Conservation (phyloP, 805 yeast species). For the Cyberlindnera euphorbiae region DNA sequence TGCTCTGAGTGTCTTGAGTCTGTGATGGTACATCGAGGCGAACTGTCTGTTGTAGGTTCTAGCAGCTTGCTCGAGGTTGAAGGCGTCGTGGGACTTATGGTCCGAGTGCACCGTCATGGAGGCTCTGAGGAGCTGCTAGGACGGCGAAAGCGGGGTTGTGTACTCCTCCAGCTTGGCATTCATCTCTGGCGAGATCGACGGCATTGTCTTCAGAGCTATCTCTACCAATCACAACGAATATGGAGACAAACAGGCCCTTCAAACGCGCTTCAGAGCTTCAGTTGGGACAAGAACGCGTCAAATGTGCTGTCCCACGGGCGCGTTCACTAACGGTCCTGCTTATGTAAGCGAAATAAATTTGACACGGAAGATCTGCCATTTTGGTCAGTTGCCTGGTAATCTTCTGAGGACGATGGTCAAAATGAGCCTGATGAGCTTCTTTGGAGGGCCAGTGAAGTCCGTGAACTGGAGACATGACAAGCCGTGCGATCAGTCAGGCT, state of each 20-base stretch:
- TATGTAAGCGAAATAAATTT: too few relatives aligned
- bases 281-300: too few relatives aligned
- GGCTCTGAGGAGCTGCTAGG: constrained; percentile 3
- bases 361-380: too few relatives aligned
- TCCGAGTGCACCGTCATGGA: constrained; percentile 3
- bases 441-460: too few relatives aligned
- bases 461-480: too few relatives aligned
- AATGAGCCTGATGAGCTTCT: too few relatives aligned
- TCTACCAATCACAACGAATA: too few relatives aligned
- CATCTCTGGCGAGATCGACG: constrained; percentile 10
- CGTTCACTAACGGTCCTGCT: too few relatives aligned
- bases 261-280: not conserved
- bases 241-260: not conserved
- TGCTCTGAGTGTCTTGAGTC: constrained; percentile 45
- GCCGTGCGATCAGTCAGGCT: not conserved
- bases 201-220: constrained; percentile 3
- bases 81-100: constrained; percentile 11
- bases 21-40: constrained; percentile 48
- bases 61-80: constrained; percentile 11
- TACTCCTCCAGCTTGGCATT: constrained; percentile 6
- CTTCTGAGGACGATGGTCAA: too few relatives aligned
- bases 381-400: too few relatives aligned
- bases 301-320: too few relatives aligned
- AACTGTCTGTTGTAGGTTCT: constrained; percentile 53
- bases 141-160: not conserved